Evolutionary conservation across 768 basidiomycete species (phyloP).

Genomic region (Trametes cingulata): DNA sequence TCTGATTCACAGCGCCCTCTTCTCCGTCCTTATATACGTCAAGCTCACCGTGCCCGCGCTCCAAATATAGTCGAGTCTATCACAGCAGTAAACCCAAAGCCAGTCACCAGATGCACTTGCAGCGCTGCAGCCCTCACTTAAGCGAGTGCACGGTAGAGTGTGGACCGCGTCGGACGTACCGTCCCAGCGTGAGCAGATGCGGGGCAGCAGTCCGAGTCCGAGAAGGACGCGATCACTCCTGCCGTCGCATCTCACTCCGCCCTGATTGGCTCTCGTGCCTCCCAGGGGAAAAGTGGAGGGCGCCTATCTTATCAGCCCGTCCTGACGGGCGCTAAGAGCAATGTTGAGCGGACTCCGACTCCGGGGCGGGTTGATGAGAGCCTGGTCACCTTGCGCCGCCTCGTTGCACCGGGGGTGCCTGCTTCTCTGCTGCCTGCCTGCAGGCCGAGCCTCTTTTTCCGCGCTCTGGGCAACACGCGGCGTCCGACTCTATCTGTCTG

Average conservation of each 20-base stretch:
- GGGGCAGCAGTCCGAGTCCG: slow-evolving; percentile 1
- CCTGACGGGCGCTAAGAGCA: neutral
- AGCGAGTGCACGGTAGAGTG: neutral
- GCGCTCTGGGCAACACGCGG: too few relatives aligned
- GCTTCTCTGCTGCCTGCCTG: neutral
- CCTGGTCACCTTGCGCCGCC: neutral
- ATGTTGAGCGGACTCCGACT: too few relatives aligned
- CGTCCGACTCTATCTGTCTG: neutral
- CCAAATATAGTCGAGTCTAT: neutral
- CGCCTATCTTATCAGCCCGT: slow-evolving; percentile 13
- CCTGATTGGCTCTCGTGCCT: too few relatives aligned
- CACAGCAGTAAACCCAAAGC: neutral
- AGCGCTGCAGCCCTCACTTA: too few relatives aligned
- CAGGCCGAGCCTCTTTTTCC: neutral
- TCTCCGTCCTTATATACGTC: neutral
- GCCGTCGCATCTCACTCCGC: neutral
- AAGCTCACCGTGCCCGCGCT: neutral
- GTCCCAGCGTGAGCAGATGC: slow-evolving; percentile 2
- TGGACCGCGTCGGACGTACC: slow-evolving; percentile 3
- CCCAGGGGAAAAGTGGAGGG: too few relatives aligned
- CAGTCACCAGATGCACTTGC: too few relatives aligned
- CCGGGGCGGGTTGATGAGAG: neutral
- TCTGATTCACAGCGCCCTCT: neutral
- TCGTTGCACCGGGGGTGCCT: slow-evolving; percentile 7
- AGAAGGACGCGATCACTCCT: neutral